These are phyloP conservation scores for Nevesoporus exiguus DNA, from an alignment of 768 basidiomycete species.

Conservation along the genomic window DNA sequence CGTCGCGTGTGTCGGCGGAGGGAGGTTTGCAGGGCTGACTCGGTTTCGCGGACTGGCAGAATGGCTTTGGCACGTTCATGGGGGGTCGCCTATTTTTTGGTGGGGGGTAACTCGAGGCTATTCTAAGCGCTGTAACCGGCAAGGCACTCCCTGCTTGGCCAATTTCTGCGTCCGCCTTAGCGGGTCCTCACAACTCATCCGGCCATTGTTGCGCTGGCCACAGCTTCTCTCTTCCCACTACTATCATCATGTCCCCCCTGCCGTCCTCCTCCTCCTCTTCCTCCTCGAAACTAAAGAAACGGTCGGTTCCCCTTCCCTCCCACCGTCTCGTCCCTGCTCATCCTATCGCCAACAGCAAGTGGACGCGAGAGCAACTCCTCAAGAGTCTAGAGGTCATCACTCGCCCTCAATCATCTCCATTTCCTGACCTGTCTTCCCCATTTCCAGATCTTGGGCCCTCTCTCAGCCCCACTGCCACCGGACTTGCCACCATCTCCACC, in stretches of 20 bases:
- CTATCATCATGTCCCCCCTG: constrained; percentile 34
- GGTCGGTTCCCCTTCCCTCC: neutral
- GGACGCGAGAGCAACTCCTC: constrained; percentile 38
- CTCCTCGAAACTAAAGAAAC: constrained; percentile 27
- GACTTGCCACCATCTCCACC: constrained; percentile 46
- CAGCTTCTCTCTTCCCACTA: constrained; percentile 39
- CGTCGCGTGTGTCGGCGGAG: constrained; percentile 2
- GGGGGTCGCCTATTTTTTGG: neutral
- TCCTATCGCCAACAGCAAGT: constrained; percentile 30
- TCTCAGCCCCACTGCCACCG: constrained; percentile 41
- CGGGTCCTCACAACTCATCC: constrained; percentile 32
- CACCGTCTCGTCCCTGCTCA: constrained; percentile 19
- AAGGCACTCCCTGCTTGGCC: constrained; percentile 35
- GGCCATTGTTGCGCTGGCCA: constrained; percentile 43
- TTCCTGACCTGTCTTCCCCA: constrained; percentile 16
- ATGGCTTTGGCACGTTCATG: neutral
- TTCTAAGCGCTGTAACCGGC: constrained; percentile 37
- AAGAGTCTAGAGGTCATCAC: constrained; percentile 38
- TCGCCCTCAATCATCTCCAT: neutral
- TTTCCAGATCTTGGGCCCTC: constrained; percentile 39
- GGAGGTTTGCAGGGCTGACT: neutral
- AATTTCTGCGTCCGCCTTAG: constrained; percentile 34
- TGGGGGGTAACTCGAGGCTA: constrained; percentile 1
- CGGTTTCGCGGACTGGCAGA: too few species aligned
- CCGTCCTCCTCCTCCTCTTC: constrained; percentile 24